Conservation (phyloP, 2,329 filamentous ascomycete genomes). For the Bipolaris cookei region DNA sequence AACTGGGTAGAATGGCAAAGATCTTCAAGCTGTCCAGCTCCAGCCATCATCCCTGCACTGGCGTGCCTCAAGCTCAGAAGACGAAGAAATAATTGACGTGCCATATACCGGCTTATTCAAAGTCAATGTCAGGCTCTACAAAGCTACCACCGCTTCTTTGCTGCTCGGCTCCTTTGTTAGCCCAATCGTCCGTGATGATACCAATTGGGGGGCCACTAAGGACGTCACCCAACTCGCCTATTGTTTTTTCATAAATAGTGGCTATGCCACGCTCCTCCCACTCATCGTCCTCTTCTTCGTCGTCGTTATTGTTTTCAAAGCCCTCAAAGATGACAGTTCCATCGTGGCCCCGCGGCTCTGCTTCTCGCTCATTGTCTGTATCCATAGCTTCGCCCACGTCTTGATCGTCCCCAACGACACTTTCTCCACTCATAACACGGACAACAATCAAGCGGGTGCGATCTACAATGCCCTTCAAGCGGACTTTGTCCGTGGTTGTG, state of each 20-base stretch:
- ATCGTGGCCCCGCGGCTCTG: constrained; percentile 28
- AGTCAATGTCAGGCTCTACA: constrained; percentile 19
- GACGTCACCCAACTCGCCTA: constrained; percentile 74
- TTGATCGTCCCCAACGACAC: constrained; percentile 49
- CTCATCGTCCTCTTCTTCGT: constrained; percentile 53
- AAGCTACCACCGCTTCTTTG: constrained; percentile 20
- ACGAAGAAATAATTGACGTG: background rate
- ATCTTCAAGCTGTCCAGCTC: no score
- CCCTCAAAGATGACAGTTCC: constrained; percentile 39
- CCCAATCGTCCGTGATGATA: constrained; percentile 53
- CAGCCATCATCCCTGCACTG: background rate
- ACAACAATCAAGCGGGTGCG: constrained; percentile 74
- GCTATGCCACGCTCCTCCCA: constrained; percentile 52
- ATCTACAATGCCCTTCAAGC: constrained; percentile 81
- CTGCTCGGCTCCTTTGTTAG: constrained; percentile 13
- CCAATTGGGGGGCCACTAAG: constrained; percentile 61
- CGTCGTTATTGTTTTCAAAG: constrained; percentile 53
- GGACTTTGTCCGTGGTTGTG: constrained; percentile 86
- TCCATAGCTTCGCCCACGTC: constrained; percentile 29
- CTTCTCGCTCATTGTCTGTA: constrained; percentile 43
- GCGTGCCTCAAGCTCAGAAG: background rate
- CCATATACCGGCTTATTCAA: constrained; percentile 10
- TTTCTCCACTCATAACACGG: constrained; percentile 66
- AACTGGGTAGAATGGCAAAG: background rate
- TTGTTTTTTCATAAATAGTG: constrained; percentile 78